Base-by-base conservation (phyloP, 1,284 basidiomycete species). In the Cutaneotrichosporon mucoides region DNA sequence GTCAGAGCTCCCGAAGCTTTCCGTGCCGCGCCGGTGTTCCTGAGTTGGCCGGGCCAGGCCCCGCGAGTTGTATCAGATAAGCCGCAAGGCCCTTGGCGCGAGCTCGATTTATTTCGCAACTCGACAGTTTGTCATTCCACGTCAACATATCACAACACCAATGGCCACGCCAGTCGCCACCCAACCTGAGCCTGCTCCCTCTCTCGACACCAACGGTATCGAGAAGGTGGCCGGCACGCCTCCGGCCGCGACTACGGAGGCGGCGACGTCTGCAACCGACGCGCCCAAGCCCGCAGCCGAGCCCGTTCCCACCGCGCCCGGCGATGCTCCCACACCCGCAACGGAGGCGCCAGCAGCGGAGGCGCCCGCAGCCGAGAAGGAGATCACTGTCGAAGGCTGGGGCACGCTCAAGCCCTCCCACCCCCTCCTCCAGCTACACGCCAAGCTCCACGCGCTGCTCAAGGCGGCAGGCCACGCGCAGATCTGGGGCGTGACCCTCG, bases 401-500 rank as follows among this genome's bases (percentile, higher is more conserved):
- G 63, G 64, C 9, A 45, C 55, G 2, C 57, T 69, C 11, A 36
- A 60, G 8, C 16, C 54, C 33, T 57, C 61, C 36, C 63, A 66
- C 55, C 62, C 64, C 2, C 62, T 70, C 9, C 49, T 59, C n/a
- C 33, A 36, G 16, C 49, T 70, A 33, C 58, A 64, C 38, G 15
- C 59, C 16, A 52, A 53, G 6, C 66, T 70, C 6, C 54, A 52
- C 11, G 45, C 33, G 10, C 61, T 70, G 42, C 16, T 70, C 55
- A 13, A 53, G 16, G 47, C 56, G 7, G 62, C 68, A 7, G 54
- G 35, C 5, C 66, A 68, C 57, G 8, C 24, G 16, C 34, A 60
- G n/a, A 68, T 70, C 42, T 68, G 66, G 65, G 66, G 68, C 55
- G 62, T 70, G 10, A 57, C 57, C n/a, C 61, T 70, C 12, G 52